A percentile compares a stretch with the other conserved stretches of the same genome.
phyloP scores from a whole-genome alignment of 2,329 filamentous ascomycete genomes.

The Epichloe hybrida region DNA sequence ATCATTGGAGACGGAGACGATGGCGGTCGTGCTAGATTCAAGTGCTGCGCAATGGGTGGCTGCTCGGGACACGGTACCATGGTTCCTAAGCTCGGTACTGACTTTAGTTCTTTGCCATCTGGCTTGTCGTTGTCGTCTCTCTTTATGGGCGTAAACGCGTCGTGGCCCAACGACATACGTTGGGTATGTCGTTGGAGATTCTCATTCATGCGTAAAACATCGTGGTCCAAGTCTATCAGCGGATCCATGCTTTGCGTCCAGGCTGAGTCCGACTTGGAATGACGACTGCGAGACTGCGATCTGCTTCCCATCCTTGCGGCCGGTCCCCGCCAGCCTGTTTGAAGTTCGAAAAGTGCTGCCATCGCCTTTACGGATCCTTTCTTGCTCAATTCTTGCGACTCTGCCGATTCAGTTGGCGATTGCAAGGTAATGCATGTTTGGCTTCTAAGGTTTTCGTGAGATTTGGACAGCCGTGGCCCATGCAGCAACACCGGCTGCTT shows the following conservation, averaged over 20 bases:
- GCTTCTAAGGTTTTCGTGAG: constrained; percentile 5
- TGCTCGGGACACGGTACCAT: constrained; percentile 24
- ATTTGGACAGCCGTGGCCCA: constrained; percentile 5
- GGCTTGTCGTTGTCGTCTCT: background rate
- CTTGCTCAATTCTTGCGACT: constrained; percentile 13
- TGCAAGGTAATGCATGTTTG: constrained; percentile 2
- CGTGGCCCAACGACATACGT: background rate
- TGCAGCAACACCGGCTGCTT: constrained; percentile 5
- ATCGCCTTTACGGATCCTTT: constrained; percentile 32
- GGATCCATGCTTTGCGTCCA: background rate
- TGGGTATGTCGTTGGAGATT: background rate
- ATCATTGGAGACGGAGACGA: constrained; percentile 14
- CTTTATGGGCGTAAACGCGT: background rate
- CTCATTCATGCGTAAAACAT: background rate
- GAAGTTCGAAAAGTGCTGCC: constrained; percentile 36
- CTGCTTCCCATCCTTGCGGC: background rate
- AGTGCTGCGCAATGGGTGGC: constrained; percentile 25
- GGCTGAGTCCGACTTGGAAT: constrained; percentile 5
- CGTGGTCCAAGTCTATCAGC: background rate
- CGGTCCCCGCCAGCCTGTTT: constrained; percentile 3
- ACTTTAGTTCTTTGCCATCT: constrained; percentile 4
- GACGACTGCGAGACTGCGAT: background rate
- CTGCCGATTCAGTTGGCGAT: constrained; percentile 6
- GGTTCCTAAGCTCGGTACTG: constrained; percentile 21
- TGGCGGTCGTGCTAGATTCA: constrained; percentile 21